These are phyloP conservation scores for Terfezia claveryi DNA, from an alignment of 495 filamentous ascomycete genomes.

Conservation along the genomic window DNA sequence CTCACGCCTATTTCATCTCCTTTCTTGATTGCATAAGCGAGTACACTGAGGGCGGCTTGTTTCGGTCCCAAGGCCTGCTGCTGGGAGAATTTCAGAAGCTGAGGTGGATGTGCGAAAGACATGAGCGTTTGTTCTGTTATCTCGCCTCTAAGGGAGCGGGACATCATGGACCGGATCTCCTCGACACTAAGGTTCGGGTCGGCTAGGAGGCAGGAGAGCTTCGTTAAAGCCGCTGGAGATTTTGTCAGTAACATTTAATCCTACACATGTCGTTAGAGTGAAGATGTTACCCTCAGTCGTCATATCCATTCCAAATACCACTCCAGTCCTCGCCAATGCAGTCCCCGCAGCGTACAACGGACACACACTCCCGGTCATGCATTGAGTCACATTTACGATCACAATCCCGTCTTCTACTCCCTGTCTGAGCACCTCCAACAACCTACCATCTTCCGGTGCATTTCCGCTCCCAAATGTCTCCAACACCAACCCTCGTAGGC, in stretches of 20 bases:
- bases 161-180: slow-evolving; percentile 51
- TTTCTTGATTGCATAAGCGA: slow-evolving; percentile 66
- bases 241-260: background rate
- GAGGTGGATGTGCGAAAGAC: slow-evolving; percentile 42
- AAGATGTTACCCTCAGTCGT: slow-evolving; percentile 42
- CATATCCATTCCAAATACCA: slow-evolving; percentile 82
- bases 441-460: slow-evolving; percentile 62
- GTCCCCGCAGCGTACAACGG: slow-evolving; percentile 86
- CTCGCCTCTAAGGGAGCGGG: slow-evolving; percentile 57
- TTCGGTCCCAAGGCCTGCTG: slow-evolving; percentile 25
- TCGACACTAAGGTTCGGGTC: slow-evolving; percentile 34
- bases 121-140: slow-evolving; percentile 48
- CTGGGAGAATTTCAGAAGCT: slow-evolving; percentile 21
- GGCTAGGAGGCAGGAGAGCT: slow-evolving; percentile 73
- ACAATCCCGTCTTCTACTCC: slow-evolving; percentile 65
- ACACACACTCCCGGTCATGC: slow-evolving; percentile 66
- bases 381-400: slow-evolving; percentile 88
- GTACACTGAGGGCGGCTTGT: slow-evolving; percentile 39
- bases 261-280: background rate
- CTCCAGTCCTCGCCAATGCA: slow-evolving; percentile 61
- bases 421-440: slow-evolving; percentile 57
- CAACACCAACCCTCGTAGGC: slow-evolving; percentile 62
- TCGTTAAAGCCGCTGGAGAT: slow-evolving; percentile 54
- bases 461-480: slow-evolving; percentile 96
- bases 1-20: slow-evolving; percentile 37